Conservation (phyloP, 441 rosid genomes). For the Geranium incanum region DNA sequence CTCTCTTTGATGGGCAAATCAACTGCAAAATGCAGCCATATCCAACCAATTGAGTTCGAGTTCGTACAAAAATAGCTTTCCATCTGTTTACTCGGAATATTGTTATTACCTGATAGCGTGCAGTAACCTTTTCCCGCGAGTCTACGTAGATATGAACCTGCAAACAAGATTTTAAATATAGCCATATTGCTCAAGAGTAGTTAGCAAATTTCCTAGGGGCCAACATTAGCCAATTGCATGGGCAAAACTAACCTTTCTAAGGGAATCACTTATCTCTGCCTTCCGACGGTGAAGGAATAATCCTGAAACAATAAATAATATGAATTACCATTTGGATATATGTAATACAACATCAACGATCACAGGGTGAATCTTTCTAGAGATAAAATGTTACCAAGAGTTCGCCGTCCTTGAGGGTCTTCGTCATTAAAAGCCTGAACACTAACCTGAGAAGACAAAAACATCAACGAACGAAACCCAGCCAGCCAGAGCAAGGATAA, state of each 20-base stretch:
- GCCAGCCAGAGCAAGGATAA: conserved; percentile 5
- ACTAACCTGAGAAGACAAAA: conserved; percentile 52
- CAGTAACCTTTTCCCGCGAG: conserved; percentile 85
- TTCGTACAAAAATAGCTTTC: background rate
- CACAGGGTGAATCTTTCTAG: conserved; percentile 9
- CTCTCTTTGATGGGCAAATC: conserved; percentile 93
- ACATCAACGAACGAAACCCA: conserved; percentile 14
- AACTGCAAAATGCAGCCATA: conserved; percentile 33
- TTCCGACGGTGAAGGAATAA: conserved; percentile 86
- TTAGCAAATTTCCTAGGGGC: background rate
- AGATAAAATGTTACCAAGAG: conserved; percentile 53
- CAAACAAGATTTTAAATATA: conserved; percentile 15
- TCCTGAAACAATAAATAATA: conserved; percentile 38
- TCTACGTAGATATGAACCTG: conserved; percentile 78
- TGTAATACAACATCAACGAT: background rate
- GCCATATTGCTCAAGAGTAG: background rate
- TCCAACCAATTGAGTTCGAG: background rate
- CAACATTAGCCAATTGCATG: background rate
- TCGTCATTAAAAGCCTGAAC: conserved; percentile 91
- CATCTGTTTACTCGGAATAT: conserved; percentile 7
- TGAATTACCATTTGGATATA: background rate
- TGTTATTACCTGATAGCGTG: conserved; percentile 74
- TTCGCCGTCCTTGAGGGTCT: conserved; percentile 95
- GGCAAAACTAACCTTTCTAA: conserved; percentile 51
- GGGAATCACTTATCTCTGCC: conserved; percentile 65